These are phyloP conservation scores for Plasmodium falciparum DNA, from an alignment of 169 alveolate species.

Conservation along the genomic window DNA sequence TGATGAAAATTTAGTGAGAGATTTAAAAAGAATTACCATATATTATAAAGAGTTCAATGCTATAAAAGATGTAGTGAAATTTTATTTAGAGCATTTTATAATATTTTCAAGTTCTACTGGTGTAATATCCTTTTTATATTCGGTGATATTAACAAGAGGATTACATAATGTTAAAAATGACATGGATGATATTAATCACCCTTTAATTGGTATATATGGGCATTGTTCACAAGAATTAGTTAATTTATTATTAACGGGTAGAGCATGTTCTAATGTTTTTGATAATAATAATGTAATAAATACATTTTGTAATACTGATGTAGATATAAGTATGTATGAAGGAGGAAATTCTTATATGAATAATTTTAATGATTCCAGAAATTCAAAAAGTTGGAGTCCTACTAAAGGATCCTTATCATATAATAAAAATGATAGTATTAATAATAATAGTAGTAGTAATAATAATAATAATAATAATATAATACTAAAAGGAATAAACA, in stretches of 20 bases:
- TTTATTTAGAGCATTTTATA: slow-evolving; percentile 79
- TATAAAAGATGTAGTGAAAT: slow-evolving; percentile 82
- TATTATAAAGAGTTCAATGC: slow-evolving; percentile 79
- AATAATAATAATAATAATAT: slow-evolving; percentile 36
- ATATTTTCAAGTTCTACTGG: slow-evolving; percentile 83
- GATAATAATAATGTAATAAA: slow-evolving; percentile 83
- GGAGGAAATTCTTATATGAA: slow-evolving; percentile 6
- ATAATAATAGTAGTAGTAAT: background rate
- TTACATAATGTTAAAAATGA: slow-evolving; percentile 79
- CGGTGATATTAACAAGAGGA: slow-evolving; percentile 86
- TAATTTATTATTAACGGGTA: slow-evolving; percentile 84
- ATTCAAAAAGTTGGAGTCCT: background rate
- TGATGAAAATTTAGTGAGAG: slow-evolving; percentile 28
- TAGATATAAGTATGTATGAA: slow-evolving; percentile 37
- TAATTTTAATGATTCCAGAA: slow-evolving; percentile 5
- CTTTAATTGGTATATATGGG: slow-evolving; percentile 86
- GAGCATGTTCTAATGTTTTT: slow-evolving; percentile 89
- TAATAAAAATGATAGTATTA: background rate
- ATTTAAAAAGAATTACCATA: slow-evolving; percentile 71
- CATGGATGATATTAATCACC: slow-evolving; percentile 85
- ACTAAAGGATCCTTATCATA: background rate
- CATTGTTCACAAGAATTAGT: slow-evolving; percentile 89
- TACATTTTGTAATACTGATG: slow-evolving; percentile 34
- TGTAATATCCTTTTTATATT: slow-evolving; percentile 81
- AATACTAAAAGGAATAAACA: slow-evolving; percentile 84